Evolutionary conservation across 192 early-diverging fungal species (phyloP).

Genomic region (Podila verticillata): DNA sequence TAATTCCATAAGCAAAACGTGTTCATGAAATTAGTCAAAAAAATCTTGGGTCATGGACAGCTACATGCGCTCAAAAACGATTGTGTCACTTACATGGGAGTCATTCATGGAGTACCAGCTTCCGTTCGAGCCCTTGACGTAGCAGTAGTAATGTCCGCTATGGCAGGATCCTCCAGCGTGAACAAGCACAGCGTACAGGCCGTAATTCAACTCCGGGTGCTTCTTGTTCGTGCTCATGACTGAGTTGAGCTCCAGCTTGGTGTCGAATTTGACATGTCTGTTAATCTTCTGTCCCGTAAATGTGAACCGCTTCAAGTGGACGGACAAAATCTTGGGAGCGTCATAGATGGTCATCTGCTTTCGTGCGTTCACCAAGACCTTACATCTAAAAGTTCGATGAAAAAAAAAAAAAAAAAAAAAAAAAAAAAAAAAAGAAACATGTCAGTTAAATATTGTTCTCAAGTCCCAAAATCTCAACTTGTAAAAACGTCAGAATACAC

Average conservation of each 20-base stretch:
- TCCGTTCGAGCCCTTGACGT: conserved; percentile 76
- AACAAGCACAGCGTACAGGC: conserved; percentile 82
- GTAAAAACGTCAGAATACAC: not conserved
- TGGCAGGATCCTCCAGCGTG: conserved; percentile 77
- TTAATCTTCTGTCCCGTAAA: conserved; percentile 73
- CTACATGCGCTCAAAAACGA: not conserved
- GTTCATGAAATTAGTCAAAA: not conserved
- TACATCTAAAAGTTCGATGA: conserved; percentile 63
- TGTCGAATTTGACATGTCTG: conserved; percentile 69
- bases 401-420: conserved; percentile 7
- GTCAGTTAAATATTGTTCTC: too few species aligned
- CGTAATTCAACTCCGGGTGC: conserved; percentile 58
- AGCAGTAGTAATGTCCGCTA: conserved; percentile 91
- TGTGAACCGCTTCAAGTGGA: conserved; percentile 91
- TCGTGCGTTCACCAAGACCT: conserved; percentile 75
- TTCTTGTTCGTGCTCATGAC: conserved; percentile 61
- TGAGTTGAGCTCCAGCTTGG: conserved; percentile 70
- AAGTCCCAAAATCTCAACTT: not conserved
- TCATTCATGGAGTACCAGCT: conserved; percentile 88
- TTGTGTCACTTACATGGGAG: conserved; percentile 27
- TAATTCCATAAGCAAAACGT: not conserved
- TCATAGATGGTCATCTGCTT: conserved; percentile 84
- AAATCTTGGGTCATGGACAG: not conserved
- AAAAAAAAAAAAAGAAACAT: too few species aligned
- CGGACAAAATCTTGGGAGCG: conserved; percentile 73